phyloP scores from a whole-genome alignment of 495 filamentous ascomycete species.

The Cladorrhinum samala region DNA sequence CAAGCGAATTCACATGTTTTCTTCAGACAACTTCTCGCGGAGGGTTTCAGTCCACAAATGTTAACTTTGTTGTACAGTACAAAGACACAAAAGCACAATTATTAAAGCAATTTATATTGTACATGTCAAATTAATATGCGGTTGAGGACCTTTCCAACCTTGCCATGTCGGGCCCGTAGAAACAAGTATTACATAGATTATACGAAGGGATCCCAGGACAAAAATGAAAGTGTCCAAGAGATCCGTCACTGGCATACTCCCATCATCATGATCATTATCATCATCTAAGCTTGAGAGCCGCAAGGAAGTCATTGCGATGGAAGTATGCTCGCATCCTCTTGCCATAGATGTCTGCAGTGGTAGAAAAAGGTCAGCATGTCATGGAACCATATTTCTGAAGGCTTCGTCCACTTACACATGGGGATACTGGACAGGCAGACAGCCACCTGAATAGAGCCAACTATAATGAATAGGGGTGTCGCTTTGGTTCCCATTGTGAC shows the following conservation, averaged over 20 bases:
- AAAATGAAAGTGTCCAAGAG: neutral
- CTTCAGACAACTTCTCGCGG: too few species aligned
- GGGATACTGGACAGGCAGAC: conserved; percentile 68
- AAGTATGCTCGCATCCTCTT: conserved; percentile 71
- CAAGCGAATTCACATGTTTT: too few species aligned
- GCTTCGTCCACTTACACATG: too few species aligned
- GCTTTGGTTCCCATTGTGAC: conserved; percentile 48
- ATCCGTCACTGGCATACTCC: neutral
- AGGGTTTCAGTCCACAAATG: too few species aligned
- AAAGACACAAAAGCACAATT: neutral
- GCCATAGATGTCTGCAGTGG: conserved; percentile 62
- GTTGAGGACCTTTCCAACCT: neutral
- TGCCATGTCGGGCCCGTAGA: neutral
- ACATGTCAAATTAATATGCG: neutral
- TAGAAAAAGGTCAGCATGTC: neutral
- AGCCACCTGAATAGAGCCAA: conserved; percentile 70
- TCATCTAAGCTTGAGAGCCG: conserved; percentile 36
- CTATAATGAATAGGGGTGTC: conserved; percentile 55
- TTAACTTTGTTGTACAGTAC: too few species aligned
- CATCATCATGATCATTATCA: neutral
- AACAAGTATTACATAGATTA: neutral
- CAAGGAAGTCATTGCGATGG: conserved; percentile 63
- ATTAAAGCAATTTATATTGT: neutral
- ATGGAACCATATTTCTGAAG: too few species aligned
- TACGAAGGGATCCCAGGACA: conserved; percentile 1